Base-by-base conservation (phyloP, 139 green algal genomes). In the Chlamydomonas sp. region DNA sequence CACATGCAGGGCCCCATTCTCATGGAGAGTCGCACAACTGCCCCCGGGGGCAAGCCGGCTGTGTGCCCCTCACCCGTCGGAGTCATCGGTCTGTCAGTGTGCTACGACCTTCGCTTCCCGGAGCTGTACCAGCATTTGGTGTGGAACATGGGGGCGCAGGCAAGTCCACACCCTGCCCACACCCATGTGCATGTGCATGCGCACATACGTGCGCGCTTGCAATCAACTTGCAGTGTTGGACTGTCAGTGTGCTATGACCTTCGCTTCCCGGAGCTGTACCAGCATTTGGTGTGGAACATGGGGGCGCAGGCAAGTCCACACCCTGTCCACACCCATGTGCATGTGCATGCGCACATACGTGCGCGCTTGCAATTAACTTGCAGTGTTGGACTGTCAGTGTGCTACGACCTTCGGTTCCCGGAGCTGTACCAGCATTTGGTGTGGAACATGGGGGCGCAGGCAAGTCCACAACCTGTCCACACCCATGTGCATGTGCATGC, bases 321-420 rank as follows among this genome's bases (percentile, higher is more conserved):
- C n/a, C n/a, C n/a, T n/a, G n/a, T n/a, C n/a, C n/a, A n/a, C n/a
- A n/a, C n/a, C n/a, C n/a, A n/a, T n/a, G n/a, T n/a, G n/a, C n/a
- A n/a, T n/a, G n/a, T n/a, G n/a, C n/a, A n/a, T n/a, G n/a, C n/a
- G n/a, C n/a, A n/a, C n/a, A n/a, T n/a, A n/a, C n/a, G n/a, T n/a
- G n/a, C n/a, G n/a, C n/a, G n/a, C n/a, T n/a, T n/a, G n/a, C n/a
- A n/a, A n/a, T n/a, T n/a, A 63, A 54, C 28, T 0, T 92, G 94
- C 1, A 58, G 71, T 1, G 72, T 98, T 47, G 94, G 89, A 20
- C 72, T 98, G 5, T 94, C 79, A 34, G 74, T 92, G 0, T 99
- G 94, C 79, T 99, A 98, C 71, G 94, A 99, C 74, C 69, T 99
- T 38, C 80, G 13, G 6, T 63, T 63, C 6, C 54, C 22, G 26